Base-by-base conservation (phyloP, 148 eudicot species). In the Amaranthus palmeri region DNA sequence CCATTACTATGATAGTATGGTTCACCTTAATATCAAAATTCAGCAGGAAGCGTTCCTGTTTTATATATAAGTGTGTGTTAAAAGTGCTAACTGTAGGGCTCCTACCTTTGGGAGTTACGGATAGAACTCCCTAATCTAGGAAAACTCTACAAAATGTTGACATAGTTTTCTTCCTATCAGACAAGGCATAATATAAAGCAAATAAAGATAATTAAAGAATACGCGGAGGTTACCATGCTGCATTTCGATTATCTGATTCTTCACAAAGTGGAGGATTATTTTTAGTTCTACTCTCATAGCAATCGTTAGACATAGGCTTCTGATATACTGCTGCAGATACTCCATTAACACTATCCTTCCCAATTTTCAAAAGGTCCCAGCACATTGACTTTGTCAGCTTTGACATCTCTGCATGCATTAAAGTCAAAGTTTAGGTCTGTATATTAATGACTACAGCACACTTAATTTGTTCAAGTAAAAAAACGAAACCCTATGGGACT, bases 221-320 rank as follows among this genome's bases (percentile, higher is more conserved):
- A 6, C n/a, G 25, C 36, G 42, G 68, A 72, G 54, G 49, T 61
- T 88, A 88, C 89, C 92, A 88, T 15, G 86, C 84, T 70, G 89
- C 87, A 77, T 86, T 81, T 70, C 81, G 83, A 54, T 81, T 85
- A 71, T 83, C 86, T 55, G 81, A 79, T 67, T 79, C 80, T 78
- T 81, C 53, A 76, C 86, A 85, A 59, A 84, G 57, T 52, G 83
- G 88, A 44, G 89, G 88, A 49, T 74, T 79, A 68, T 76, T 80
- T 69, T 51, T 61, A 7, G 69, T 14, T 81, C 96, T 85, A 42
- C 73, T 76, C 76, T 81, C 84, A 74, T 90, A 90, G 81, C 96
- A 90, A n/a, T 85, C 85, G 77, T 87, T 87, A 75, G 89, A 71
- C 8, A 79, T 77, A 48, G 96, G 96, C 75, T 90, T 90, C 60